Conservation (phyloP, 352 stramenopile species). For the Hyaloperonospora arabidopsidis region DNA sequence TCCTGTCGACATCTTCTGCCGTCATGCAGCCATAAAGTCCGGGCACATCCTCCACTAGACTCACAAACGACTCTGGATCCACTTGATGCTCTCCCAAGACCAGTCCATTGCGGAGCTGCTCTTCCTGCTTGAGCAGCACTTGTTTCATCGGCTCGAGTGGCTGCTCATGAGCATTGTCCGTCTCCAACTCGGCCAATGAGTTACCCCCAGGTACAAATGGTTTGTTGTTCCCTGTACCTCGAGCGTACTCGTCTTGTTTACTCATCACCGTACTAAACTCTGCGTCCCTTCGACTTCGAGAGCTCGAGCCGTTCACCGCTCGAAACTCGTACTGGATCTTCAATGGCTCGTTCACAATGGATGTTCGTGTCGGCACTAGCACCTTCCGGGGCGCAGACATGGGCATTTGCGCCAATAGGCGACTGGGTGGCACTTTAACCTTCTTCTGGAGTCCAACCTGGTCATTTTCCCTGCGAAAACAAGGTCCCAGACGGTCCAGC, state of each 20-base stretch:
- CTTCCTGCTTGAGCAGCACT: constrained; percentile 22
- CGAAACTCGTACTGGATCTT: constrained; percentile 60
- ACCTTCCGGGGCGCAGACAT: constrained; percentile 46
- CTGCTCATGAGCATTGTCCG: not conserved
- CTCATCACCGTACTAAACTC: constrained; percentile 58
- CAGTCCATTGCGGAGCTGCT: constrained; percentile 34
- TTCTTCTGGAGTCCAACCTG: constrained; percentile 12
- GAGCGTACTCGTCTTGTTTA: constrained; percentile 74
- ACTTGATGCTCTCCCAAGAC: constrained; percentile 20
- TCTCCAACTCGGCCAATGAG: constrained; percentile 36
- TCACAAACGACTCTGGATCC: constrained; percentile 33
- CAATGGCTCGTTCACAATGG: constrained; percentile 48
- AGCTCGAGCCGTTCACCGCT: constrained; percentile 22
- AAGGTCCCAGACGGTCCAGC: constrained; percentile 35
- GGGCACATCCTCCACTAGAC: constrained; percentile 44
- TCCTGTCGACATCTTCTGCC: constrained; percentile 35
- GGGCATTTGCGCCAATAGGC: constrained; percentile 62
- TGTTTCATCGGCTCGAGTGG: constrained; percentile 8
- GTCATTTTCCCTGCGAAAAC: constrained; percentile 20
- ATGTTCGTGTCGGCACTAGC: constrained; percentile 40
- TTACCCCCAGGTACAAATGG: constrained; percentile 60
- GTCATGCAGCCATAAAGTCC: constrained; percentile 49
- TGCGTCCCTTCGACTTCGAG: constrained; percentile 25
- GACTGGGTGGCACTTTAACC: constrained; percentile 30
- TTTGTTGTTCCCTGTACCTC: constrained; percentile 73